Percentiles rank a stretch among this genome's conserved stretches.
Conservation (phyloP, 345 rosid genomes). For the Rhizophora mangle region DNA sequence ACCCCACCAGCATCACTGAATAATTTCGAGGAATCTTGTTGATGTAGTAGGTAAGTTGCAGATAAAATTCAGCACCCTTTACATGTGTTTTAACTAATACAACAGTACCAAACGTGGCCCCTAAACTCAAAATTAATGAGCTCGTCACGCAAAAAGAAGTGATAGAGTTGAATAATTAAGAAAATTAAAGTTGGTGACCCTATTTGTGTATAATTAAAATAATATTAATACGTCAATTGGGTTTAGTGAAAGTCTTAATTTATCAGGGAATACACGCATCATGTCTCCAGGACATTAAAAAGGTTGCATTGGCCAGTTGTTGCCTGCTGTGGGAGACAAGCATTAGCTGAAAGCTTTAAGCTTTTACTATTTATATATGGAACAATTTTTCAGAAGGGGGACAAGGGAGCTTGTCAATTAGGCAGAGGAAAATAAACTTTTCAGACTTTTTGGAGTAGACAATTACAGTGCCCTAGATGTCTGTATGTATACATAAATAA, state of each 20-base stretch:
- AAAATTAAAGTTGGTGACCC: neutral
- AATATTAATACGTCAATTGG: neutral
- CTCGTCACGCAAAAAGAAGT: too few species aligned
- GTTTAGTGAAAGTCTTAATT: slow-evolving; percentile 16
- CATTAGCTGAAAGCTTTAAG: too few species aligned
- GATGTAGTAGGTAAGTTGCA: neutral
- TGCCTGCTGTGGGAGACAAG: too few species aligned
- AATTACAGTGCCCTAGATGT: too few species aligned
- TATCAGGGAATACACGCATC: neutral
- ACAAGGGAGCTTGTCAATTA: too few species aligned
- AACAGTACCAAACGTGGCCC: neutral
- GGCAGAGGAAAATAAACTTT: too few species aligned
- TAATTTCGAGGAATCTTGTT: neutral
- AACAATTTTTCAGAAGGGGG: too few species aligned
- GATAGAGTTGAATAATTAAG: neutral
- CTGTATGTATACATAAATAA: too few species aligned
- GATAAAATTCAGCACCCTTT: neutral
- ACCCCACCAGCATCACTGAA: slow-evolving; percentile 5
- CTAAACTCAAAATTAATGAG: too few species aligned
- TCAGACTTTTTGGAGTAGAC: too few species aligned
- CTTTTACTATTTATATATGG: too few species aligned
- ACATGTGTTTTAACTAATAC: neutral
- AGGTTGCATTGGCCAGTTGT: neutral
- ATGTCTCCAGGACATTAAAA: slow-evolving; percentile 1
- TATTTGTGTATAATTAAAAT: neutral